These are phyloP conservation scores for Aspergillus sp. DNA, from an alignment of 2,329 filamentous ascomycete species.

Conservation along the genomic window DNA sequence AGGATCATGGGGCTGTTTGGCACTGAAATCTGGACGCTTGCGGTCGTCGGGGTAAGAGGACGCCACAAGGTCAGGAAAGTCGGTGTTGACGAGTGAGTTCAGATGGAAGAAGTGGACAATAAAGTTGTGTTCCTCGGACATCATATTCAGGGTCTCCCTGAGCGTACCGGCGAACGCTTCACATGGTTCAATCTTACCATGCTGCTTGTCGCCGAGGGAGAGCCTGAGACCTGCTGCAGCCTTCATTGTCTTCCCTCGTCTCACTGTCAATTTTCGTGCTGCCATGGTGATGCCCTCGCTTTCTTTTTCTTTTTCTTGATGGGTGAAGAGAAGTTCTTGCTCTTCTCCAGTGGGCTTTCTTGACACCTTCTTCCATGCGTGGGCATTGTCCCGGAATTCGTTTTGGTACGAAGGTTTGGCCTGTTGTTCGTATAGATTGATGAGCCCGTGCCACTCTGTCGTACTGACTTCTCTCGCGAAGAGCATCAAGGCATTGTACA, in stretches of 20 bases:
- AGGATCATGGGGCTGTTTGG: constrained; percentile 76
- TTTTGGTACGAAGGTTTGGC: constrained; percentile 72
- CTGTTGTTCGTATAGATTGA: constrained; percentile 75
- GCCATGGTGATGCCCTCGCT: constrained; percentile 62
- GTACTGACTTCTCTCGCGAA: constrained; percentile 83
- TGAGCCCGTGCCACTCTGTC: constrained; percentile 72
- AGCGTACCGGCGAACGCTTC: constrained; percentile 77
- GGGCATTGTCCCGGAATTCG: constrained; percentile 73
- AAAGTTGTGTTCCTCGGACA: constrained; percentile 95
- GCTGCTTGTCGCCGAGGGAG: constrained; percentile 48
- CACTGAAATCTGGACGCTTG: constrained; percentile 65
- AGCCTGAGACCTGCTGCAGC: constrained; percentile 39
- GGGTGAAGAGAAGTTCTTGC: constrained; percentile 79
- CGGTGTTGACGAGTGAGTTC: constrained; percentile 72
- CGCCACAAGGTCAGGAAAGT: constrained; percentile 77
- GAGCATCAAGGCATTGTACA: constrained; percentile 79
- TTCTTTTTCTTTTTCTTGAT: constrained; percentile 83
- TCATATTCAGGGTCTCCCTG: constrained; percentile 74
- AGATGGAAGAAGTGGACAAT: constrained; percentile 95
- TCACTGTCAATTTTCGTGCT: constrained; percentile 87
- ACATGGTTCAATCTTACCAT: constrained; percentile 66
- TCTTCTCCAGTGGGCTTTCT: constrained; percentile 74
- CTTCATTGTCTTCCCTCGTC: constrained; percentile 74
- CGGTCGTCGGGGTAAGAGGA: constrained; percentile 63
- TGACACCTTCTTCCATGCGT: constrained; percentile 74